Percentiles rank a stretch among this genome's conserved stretches.
These are phyloP conservation scores for Inga oerstediana DNA, from an alignment of 306 rosid genomes.

Conservation along the genomic window DNA sequence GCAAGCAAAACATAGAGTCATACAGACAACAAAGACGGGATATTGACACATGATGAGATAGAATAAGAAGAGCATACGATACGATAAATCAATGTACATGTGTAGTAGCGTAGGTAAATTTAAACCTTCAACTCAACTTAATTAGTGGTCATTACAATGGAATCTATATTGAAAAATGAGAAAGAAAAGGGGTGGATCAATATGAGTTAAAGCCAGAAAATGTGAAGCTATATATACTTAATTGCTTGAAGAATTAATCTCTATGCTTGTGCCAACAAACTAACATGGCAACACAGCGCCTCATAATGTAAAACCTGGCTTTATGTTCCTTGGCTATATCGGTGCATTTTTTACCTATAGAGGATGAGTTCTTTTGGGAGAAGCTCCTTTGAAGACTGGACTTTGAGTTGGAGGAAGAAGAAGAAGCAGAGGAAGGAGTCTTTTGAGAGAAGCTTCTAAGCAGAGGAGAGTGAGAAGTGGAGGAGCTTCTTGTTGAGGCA, in stretches of 20 bases:
- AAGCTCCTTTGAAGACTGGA: slow-evolving; percentile 57
- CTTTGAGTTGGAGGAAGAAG: slow-evolving; percentile 46
- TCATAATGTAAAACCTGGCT: slow-evolving; percentile 95
- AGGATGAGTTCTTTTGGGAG: slow-evolving; percentile 68
- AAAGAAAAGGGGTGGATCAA: slow-evolving; percentile 22
- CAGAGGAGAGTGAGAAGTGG: slow-evolving; percentile 68
- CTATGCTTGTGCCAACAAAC: slow-evolving; percentile 98
- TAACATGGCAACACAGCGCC: slow-evolving; percentile 91
- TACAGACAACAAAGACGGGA: neutral
- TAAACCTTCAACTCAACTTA: slow-evolving; percentile 27
- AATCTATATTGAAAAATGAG: neutral
- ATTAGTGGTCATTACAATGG: slow-evolving; percentile 45
- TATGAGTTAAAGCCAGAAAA: slow-evolving; percentile 40
- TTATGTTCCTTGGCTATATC: slow-evolving; percentile 86
- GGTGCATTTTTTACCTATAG: slow-evolving; percentile 70
- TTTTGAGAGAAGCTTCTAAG: slow-evolving; percentile 70
- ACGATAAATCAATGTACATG: slow-evolving; percentile 22
- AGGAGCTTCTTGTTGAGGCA: slow-evolving; percentile 22
- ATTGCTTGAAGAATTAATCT: slow-evolving; percentile 46
- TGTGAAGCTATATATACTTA: neutral
- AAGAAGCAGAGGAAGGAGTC: slow-evolving; percentile 11
- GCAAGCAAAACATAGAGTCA: neutral
- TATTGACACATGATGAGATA: neutral
- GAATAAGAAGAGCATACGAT: neutral
- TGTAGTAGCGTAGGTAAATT: neutral